Percentiles rank a stretch among this genome's conserved stretches.
These are phyloP conservation scores for Scheffersomyces segobiensis DNA, from an alignment of 1,139 yeast species.

Conservation along the genomic window DNA sequence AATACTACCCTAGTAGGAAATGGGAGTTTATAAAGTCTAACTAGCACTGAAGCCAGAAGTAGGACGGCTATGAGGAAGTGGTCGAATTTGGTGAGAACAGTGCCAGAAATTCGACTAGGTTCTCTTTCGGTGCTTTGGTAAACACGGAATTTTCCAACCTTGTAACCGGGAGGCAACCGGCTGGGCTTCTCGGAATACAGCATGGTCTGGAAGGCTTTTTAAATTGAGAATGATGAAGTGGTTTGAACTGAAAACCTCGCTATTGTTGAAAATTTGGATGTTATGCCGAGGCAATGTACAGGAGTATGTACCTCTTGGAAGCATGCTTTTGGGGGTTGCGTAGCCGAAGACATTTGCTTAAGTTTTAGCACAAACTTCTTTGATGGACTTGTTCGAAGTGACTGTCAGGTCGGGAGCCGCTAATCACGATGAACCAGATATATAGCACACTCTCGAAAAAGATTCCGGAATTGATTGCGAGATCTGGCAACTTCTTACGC, in stretches of 20 bases:
- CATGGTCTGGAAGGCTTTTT: not conserved
- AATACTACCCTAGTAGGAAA: conserved; percentile 36
- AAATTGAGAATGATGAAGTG: not conserved
- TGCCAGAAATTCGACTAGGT: conserved; percentile 2
- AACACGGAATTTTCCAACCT: conserved; percentile 17
- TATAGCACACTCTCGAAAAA: too few species aligned
- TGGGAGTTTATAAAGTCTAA: conserved; percentile 26
- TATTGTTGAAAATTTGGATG: not conserved
- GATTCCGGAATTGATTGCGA: too few species aligned
- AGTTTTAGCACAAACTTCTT: not conserved
- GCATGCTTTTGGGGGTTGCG: not conserved
- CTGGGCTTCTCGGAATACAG: not conserved
- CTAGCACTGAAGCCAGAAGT: conserved; percentile 10
- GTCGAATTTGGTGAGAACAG: conserved; percentile 9
- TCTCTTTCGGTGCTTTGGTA: conserved; percentile 14
- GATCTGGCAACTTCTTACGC: too few species aligned
- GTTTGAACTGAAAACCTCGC: not conserved
- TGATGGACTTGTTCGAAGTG: not conserved
- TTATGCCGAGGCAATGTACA: not conserved
- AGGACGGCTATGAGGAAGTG: conserved; percentile 12
- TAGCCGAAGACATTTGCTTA: not conserved
- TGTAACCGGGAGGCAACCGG: conserved; percentile 10
- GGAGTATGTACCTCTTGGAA: not conserved
- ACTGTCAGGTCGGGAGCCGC: not conserved
- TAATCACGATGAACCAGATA: not conserved